phyloP scores from a whole-genome alignment of 176 grass and related monocot genomes.

The Elymus sibiricus region DNA sequence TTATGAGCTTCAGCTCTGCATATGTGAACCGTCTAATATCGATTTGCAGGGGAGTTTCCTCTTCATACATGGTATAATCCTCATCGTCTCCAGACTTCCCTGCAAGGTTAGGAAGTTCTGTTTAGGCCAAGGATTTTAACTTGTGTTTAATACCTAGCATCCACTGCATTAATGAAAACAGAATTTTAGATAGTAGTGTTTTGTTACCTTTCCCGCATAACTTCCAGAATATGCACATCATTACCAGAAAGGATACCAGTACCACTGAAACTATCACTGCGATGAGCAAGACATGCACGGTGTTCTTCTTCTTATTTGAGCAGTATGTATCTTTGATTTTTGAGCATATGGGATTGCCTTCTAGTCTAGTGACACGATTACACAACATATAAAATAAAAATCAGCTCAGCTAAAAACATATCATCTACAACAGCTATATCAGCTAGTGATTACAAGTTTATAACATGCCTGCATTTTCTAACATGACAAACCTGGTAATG shows the following conservation, averaged over 20 bases:
- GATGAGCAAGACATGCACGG: neutral
- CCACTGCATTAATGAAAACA: neutral
- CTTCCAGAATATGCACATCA: neutral
- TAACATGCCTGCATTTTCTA: neutral
- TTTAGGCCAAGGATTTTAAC: neutral
- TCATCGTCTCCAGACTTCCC: slow-evolving; percentile 5
- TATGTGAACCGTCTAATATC: slow-evolving; percentile 38
- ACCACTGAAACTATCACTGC: neutral
- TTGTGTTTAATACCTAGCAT: neutral
- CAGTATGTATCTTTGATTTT: neutral
- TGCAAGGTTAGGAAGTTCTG: neutral
- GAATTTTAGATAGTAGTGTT: neutral
- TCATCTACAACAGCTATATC: neutral
- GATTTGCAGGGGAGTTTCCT: slow-evolving; percentile 16
- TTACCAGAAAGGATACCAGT: neutral
- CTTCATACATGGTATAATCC: slow-evolving; percentile 28
- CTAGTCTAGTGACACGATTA: neutral
- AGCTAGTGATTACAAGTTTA: neutral
- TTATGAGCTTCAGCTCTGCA: slow-evolving; percentile 30
- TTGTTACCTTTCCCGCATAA: slow-evolving; percentile 14
- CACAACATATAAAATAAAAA: neutral
- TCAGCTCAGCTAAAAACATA: neutral
- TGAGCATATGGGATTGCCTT: slow-evolving; percentile 26
- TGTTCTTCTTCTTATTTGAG: slow-evolving; percentile 6
- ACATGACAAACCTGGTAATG: neutral